Evolutionary conservation across 225 moss, liverwort and hornwort species (phyloP).

Genomic region (Lunularia cruciata): DNA sequence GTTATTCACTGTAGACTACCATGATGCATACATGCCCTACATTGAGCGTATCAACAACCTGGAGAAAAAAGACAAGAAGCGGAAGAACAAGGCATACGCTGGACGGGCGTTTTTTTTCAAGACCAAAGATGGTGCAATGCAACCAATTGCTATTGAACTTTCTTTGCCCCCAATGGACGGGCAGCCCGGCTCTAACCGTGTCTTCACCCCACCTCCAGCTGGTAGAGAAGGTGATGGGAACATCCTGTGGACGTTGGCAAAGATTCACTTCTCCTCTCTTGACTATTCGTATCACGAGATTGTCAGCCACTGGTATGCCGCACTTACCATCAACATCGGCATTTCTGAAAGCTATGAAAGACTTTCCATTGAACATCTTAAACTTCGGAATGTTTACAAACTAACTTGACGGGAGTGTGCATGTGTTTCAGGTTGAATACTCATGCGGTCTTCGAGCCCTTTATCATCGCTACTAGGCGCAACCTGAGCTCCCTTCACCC

Average conservation of each 20-base stretch:
- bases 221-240: not conserved
- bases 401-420: not conserved
- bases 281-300: constrained; percentile 32
- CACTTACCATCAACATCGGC: no score
- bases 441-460: constrained; percentile 5
- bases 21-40: constrained; percentile 55
- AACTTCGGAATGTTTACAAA: no score
- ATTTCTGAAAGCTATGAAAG: no score
- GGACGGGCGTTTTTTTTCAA: constrained; percentile 49
- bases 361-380: no score
- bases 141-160: constrained; percentile 60
- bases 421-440: not conserved
- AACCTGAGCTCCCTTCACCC: constrained; percentile 5
- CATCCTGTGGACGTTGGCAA: constrained; percentile 40
- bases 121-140: constrained; percentile 38
- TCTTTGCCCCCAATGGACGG: constrained; percentile 28
- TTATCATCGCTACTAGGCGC: not conserved
- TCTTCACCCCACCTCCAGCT: constrained; percentile 6
- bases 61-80: not conserved
- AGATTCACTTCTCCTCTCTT: constrained; percentile 21
- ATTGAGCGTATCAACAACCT: constrained; percentile 39
- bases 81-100: constrained; percentile 33
- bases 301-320: constrained; percentile 34
- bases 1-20: constrained; percentile 10
- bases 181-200: not conserved